Conservation (phyloP, 2,329 filamentous ascomycete genomes). For the Cladophialophora bantiana region DNA sequence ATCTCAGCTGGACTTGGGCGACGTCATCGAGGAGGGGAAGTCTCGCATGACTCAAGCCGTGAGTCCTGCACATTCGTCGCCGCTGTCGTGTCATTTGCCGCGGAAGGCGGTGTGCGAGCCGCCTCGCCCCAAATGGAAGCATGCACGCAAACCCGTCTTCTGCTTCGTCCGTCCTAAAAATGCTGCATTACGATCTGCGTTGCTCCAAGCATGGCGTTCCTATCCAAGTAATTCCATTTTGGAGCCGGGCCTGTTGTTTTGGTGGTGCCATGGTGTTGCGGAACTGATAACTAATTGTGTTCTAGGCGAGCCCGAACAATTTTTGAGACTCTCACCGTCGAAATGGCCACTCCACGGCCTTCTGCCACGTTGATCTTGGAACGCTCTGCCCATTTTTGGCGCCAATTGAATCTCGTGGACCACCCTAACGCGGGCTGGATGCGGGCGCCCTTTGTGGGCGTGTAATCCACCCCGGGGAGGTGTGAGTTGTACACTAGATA, state of each 20-base stretch:
- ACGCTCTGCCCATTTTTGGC: neutral
- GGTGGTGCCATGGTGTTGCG: neutral
- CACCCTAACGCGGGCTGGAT: conserved; percentile 3
- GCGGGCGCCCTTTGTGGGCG: conserved; percentile 19
- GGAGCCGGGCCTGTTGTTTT: neutral
- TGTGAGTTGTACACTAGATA: conserved; percentile 26
- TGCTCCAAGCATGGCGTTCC: neutral
- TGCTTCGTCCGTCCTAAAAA: conserved; percentile 4
- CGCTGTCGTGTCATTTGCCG: neutral
- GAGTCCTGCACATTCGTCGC: neutral
- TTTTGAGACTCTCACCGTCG: conserved; percentile 3
- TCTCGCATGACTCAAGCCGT: neutral
- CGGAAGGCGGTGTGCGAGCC: conserved; percentile 5
- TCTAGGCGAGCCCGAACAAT: conserved; percentile 6
- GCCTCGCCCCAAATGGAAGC: conserved; percentile 8
- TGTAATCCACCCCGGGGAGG: conserved; percentile 27
- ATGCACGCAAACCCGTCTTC: neutral
- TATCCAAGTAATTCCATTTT: neutral
- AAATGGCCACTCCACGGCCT: conserved; percentile 8
- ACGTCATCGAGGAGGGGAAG: neutral
- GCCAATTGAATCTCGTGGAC: conserved; percentile 2
- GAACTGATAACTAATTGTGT: conserved; percentile 1
- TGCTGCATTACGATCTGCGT: neutral
- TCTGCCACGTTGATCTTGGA: conserved; percentile 20
- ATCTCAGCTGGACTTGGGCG: neutral